These are phyloP conservation scores for Pseudodiploospora longispora DNA, from an alignment of 2,329 filamentous ascomycete species.

Conservation along the genomic window DNA sequence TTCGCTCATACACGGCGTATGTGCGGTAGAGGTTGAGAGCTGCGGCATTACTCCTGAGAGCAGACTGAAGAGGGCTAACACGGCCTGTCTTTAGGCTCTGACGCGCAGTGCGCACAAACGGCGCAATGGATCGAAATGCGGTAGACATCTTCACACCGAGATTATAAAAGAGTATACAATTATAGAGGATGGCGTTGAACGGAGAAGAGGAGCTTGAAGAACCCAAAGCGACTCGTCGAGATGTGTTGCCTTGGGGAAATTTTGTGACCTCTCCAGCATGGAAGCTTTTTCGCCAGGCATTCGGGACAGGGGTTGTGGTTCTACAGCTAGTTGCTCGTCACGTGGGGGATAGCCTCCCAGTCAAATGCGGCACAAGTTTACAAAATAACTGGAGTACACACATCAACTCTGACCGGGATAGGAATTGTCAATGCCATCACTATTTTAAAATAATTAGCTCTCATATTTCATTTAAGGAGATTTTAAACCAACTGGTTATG, in stretches of 20 bases:
- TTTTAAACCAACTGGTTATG: no score
- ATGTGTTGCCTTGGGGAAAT: constrained; percentile 24
- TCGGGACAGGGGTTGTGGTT: background rate
- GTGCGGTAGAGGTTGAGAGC: constrained; percentile 58
- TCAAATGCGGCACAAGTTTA: constrained; percentile 4
- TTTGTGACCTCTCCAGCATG: constrained; percentile 23
- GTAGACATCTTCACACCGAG: constrained; percentile 59
- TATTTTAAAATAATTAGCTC: no score
- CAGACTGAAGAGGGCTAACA: constrained; percentile 69
- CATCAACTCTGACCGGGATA: no score
- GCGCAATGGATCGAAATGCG: constrained; percentile 68
- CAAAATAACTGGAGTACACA: no score
- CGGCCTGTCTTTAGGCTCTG: constrained; percentile 61
- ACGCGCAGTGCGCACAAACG: constrained; percentile 76
- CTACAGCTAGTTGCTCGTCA: constrained; percentile 2
- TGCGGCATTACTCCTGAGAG: constrained; percentile 48
- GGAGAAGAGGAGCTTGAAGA: constrained; percentile 12
- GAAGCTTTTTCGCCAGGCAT: constrained; percentile 2
- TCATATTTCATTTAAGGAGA: no score
- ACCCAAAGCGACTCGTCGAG: constrained; percentile 10
- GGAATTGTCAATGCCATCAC: no score
- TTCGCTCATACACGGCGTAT: constrained; percentile 71
- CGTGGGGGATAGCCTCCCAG: constrained; percentile 12
- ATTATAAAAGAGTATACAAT: constrained; percentile 17
- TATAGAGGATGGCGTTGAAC: constrained; percentile 17